Percentiles rank a stretch among this genome's conserved stretches.
Evolutionary conservation across 192 early-diverging fungal genomes (phyloP).

Genomic region (Diversispora epigaea): DNA sequence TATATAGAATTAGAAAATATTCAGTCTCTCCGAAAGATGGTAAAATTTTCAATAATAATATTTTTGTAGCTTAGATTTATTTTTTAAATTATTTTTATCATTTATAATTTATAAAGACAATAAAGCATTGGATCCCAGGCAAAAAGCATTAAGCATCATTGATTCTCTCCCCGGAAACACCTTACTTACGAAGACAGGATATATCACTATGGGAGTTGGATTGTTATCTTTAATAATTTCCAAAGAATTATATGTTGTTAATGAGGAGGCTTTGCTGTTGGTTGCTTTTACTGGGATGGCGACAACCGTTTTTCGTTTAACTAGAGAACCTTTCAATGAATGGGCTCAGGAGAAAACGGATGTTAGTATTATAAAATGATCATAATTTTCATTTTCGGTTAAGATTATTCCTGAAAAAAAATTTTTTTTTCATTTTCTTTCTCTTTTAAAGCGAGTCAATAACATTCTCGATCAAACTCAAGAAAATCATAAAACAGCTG

Average conservation of each 20-base stretch:
- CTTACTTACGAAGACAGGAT: slow-evolving; percentile 84
- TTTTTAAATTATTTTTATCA: too few relatives aligned
- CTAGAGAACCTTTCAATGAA: slow-evolving; percentile 81
- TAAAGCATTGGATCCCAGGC: slow-evolving; percentile 56
- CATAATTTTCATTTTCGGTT: neutral
- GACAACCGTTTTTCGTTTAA: slow-evolving; percentile 71
- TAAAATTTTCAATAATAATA: too few relatives aligned
- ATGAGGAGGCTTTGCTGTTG: slow-evolving; percentile 88
- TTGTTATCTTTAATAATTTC: slow-evolving; percentile 86
- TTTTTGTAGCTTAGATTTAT: too few relatives aligned
- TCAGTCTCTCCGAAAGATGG: too few relatives aligned
- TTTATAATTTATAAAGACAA: too few relatives aligned
- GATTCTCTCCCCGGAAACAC: slow-evolving; percentile 90
- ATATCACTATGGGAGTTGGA: slow-evolving; percentile 79
- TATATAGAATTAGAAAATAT: too few relatives aligned
- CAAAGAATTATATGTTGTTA: slow-evolving; percentile 97
- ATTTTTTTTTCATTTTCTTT: neutral
- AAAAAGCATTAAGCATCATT: slow-evolving; percentile 88
- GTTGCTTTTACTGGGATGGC: slow-evolving; percentile 79
- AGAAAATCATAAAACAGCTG: slow-evolving; percentile 87
- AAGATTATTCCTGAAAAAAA: neutral
- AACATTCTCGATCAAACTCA: slow-evolving; percentile 80
- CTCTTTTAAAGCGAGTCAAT: slow-evolving; percentile 67
- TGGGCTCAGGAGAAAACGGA: slow-evolving; percentile 65
- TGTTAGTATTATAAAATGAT: slow-evolving; percentile 23